A percentile compares a stretch with the other conserved stretches of the same genome.
Evolutionary conservation across 2,329 filamentous ascomycete genomes (phyloP).

Genomic region (Cyphellophora europaea): DNA sequence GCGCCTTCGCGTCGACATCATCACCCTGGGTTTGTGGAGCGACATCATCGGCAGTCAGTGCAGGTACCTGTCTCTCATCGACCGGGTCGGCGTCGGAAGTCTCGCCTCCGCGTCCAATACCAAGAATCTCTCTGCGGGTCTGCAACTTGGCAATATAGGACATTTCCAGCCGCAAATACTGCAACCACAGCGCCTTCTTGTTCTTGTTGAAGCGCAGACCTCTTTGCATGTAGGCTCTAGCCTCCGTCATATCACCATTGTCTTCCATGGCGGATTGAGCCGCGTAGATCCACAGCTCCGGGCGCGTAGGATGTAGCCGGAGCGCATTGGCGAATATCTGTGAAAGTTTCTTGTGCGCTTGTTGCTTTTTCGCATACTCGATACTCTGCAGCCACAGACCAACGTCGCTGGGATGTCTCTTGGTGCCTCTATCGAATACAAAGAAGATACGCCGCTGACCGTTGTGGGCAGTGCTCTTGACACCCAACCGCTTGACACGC

Average conservation of each 20-base stretch:
- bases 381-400: constrained; percentile 87
- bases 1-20: constrained; percentile 42
- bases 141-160: constrained; percentile 80
- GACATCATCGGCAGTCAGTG: constrained; percentile 54
- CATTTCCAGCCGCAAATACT: constrained; percentile 87
- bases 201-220: constrained; percentile 81
- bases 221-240: constrained; percentile 77
- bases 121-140: constrained; percentile 59
- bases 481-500: constrained; percentile 68
- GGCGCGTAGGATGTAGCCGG: constrained; percentile 74
- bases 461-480: constrained; percentile 61
- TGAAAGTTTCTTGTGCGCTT: constrained; percentile 51
- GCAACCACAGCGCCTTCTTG: constrained; percentile 68
- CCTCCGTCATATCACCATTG: constrained; percentile 78
- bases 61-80: no score
- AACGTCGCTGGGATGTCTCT: constrained; percentile 72
- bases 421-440: constrained; percentile 77
- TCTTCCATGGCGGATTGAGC: constrained; percentile 69
- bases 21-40: constrained; percentile 44
- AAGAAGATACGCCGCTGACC: constrained; percentile 79
- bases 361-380: constrained; percentile 63
- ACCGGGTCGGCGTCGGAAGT: constrained; percentile 34
- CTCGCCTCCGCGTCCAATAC: constrained; percentile 37
- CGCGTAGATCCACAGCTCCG: constrained; percentile 74
- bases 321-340: constrained; percentile 59